Evolutionary conservation across 1,139 yeast genomes (phyloP).

Genomic region (Nakaseomyces uthaithaninus): DNA sequence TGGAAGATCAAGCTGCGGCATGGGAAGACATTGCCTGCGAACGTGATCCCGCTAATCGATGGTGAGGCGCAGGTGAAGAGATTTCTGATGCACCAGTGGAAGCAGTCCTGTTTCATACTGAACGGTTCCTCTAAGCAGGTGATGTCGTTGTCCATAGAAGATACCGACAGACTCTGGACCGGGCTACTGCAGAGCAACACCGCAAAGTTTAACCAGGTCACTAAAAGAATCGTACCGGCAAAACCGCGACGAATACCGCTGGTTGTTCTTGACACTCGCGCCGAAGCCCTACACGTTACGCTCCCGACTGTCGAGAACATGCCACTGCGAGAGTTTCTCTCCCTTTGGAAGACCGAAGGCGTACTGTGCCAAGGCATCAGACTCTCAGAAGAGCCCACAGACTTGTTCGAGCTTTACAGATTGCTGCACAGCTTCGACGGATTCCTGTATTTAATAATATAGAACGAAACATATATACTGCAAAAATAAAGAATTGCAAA

Average conservation of each 20-base stretch:
- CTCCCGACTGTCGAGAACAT: conserved; percentile 5
- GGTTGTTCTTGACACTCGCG: conserved; percentile 37
- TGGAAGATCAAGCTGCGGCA: conserved; percentile 48
- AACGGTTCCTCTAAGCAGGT: conserved; percentile 68
- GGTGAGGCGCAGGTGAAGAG: conserved; percentile 36
- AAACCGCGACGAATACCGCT: conserved; percentile 45
- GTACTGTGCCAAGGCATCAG: conserved; percentile 58
- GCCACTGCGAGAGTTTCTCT: conserved; percentile 10
- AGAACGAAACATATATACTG: not conserved
- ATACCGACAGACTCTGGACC: conserved; percentile 50
- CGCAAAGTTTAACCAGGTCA: conserved; percentile 33
- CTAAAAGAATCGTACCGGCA: conserved; percentile 36
- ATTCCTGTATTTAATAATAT: conserved; percentile 49
- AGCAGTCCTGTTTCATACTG: conserved; percentile 67
- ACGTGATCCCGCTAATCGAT: conserved; percentile 42
- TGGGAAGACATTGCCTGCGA: conserved; percentile 43
- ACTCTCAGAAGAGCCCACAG: conserved; percentile 39
- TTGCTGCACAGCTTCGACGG: conserved; percentile 62
- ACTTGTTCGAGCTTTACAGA: conserved; percentile 46
- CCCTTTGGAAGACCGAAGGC: conserved; percentile 36
- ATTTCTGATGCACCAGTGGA: conserved; percentile 66
- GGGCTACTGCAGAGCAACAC: conserved; percentile 36
- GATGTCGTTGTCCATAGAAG: conserved; percentile 61
- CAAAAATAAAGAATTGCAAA: not conserved
- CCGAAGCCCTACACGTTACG: not conserved